Evolutionary conservation across 495 filamentous ascomycete species (phyloP).

Genomic region (Coniosporium apollinis): DNA sequence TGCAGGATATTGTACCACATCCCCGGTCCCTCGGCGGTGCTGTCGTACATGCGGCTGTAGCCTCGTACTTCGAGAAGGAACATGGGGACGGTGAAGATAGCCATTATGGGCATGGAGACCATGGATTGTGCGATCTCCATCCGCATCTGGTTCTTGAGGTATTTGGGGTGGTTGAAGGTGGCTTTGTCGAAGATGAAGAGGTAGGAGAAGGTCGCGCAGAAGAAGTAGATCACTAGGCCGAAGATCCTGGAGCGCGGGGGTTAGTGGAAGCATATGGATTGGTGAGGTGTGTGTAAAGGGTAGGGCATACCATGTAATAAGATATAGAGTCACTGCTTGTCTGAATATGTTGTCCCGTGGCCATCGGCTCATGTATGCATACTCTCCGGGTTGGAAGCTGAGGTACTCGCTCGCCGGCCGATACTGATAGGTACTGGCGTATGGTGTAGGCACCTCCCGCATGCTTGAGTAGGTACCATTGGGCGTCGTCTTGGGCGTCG

Average conservation of each 20-base stretch:
- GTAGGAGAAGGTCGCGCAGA: slow-evolving; percentile 72
- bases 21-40: slow-evolving; percentile 51
- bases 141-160: slow-evolving; percentile 80
- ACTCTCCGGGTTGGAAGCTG: slow-evolving; percentile 50
- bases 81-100: slow-evolving; percentile 64
- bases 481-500: slow-evolving; percentile 5
- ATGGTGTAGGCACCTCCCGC: slow-evolving; percentile 20
- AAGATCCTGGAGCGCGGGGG: slow-evolving; percentile 47
- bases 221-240: slow-evolving; percentile 67
- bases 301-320: slow-evolving; percentile 64
- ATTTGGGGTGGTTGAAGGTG: slow-evolving; percentile 81
- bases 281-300: slow-evolving; percentile 1
- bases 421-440: slow-evolving; percentile 40
- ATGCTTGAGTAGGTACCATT: slow-evolving; percentile 11
- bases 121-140: slow-evolving; percentile 74
- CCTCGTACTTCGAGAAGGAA: slow-evolving; percentile 75
- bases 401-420: slow-evolving; percentile 58
- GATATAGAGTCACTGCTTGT: slow-evolving; percentile 57
- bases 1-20: slow-evolving; percentile 66
- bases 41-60: slow-evolving; percentile 75
- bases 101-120: slow-evolving; percentile 62
- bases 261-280: slow-evolving; percentile 7
- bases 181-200: slow-evolving; percentile 86
- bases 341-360: slow-evolving; percentile 64
- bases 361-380: slow-evolving; percentile 71